Conservation (phyloP, 1,284 basidiomycete species). For the Somion occarium region DNA sequence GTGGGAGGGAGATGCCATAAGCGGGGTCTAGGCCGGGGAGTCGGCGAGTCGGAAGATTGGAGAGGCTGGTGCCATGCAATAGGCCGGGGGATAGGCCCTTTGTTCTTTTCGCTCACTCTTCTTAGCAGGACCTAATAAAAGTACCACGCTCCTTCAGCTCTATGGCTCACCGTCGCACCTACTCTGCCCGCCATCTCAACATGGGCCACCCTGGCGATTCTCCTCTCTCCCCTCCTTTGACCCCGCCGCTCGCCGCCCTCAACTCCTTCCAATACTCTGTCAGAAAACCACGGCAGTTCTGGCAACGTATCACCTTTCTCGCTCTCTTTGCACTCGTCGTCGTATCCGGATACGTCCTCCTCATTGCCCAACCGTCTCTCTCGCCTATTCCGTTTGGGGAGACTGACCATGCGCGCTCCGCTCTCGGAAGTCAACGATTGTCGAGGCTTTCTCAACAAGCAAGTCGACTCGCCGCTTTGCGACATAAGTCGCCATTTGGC, state of each 20-base stretch:
- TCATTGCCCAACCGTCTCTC: conserved; percentile 41
- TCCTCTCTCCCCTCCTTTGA: conserved; percentile 20
- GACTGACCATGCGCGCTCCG: conserved; percentile 20
- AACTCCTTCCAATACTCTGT: conserved; percentile 14
- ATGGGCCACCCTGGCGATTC: conserved; percentile 10
- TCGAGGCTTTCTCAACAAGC: conserved; percentile 21
- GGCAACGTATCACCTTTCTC: conserved; percentile 46
- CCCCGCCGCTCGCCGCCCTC: conserved; percentile 24
- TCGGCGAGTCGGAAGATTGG: too few species aligned
- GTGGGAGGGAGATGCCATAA: neutral
- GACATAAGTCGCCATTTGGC: conserved; percentile 21
- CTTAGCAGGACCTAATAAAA: conserved; percentile 10
- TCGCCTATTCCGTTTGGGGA: conserved; percentile 34
- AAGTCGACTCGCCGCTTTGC: conserved; percentile 24
- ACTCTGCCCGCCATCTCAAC: conserved; percentile 26
- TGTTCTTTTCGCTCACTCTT: conserved; percentile 12
- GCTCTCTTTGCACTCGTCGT: conserved; percentile 45
- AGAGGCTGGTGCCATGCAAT: too few species aligned
- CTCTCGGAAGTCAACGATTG: conserved; percentile 15
- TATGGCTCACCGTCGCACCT: conserved; percentile 30
- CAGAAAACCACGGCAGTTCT: conserved; percentile 24
- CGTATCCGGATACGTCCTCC: conserved; percentile 49
- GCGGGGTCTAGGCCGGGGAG: neutral
- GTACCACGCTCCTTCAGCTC: conserved; percentile 13
- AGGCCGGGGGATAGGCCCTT: conserved; percentile 4